Base-by-base conservation (phyloP, 2,329 filamentous ascomycete genomes). In the Metarhizium album region DNA sequence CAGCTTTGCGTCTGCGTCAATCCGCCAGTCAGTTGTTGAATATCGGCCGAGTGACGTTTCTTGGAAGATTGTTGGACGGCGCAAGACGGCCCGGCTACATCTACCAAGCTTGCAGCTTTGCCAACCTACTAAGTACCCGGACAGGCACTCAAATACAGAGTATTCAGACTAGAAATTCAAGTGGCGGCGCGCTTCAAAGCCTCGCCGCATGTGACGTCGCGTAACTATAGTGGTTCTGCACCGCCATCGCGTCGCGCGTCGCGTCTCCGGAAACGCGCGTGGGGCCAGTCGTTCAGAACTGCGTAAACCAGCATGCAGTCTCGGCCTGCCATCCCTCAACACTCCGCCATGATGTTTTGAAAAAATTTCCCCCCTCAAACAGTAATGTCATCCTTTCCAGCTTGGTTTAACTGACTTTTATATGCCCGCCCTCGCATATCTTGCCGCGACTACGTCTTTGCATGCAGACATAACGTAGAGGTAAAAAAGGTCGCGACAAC, bases 171-270 rank as follows among this genome's bases (percentile, higher is more conserved):
- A 38, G 16, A 9, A 14, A 38, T 4, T 16, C 35, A 42, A 14
- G 20, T 43, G 40, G 40, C 22, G 23, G 40, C 29, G 43, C 16
- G 43, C 14, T 18, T n/a, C 11, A 1, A 22, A 24, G 37, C 7
- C 13, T 14, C 14, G 7, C 9, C 8, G 33, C 53, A 52, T 53
- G 48, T 56, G 54, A 56, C 42, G 31, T 50, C 50, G 53, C 51
- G 54, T 53, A n/a, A n/a, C n/a, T n/a, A 54, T 31, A 53, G 52
- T 51, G 50, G 16, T 23, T 31, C n/a, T 16, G 42, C 8, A 24
- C 29, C 29, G n/a, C 18, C 37, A 24, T 38, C 51, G 35, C 43
- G 53, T 46, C 53, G 53, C 53, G 53, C 31, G 22, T 29, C 54
- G 50, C 54, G 52, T 56, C 51, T 27, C 7, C 22, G 4, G 24